Evolutionary conservation across 257 asterid genomes (phyloP).

Genomic region (Solanum gandarillasii): DNA sequence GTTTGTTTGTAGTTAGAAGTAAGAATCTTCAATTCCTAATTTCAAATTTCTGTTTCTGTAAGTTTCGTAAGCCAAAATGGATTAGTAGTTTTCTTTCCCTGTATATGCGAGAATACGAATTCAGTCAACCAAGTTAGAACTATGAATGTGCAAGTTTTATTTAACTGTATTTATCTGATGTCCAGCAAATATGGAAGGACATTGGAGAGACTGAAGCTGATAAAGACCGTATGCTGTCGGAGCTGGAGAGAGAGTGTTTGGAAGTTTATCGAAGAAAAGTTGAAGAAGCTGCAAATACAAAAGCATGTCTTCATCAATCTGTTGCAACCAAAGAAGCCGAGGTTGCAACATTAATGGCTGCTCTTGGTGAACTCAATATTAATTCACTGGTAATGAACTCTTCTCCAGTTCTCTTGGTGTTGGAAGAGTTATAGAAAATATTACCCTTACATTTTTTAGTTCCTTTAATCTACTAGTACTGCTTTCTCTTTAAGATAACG

Average conservation of each 20-base stretch:
- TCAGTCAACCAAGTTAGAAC: neutral
- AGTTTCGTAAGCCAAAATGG: neutral
- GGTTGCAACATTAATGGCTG: conserved; percentile 8
- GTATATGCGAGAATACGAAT: neutral
- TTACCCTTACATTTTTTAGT: neutral
- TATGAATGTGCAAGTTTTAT: neutral
- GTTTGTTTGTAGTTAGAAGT: neutral
- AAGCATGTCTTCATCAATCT: neutral
- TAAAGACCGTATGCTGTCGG: neutral
- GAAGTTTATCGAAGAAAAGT: neutral
- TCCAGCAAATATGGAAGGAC: neutral
- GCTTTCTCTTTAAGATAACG: neutral
- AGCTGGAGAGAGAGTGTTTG: neutral
- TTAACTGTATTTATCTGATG: neutral
- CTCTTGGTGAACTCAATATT: conserved; percentile 7
- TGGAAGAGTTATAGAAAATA: neutral
- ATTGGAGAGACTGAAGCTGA: neutral
- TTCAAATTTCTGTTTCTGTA: neutral
- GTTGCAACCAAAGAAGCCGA: neutral
- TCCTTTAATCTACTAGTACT: neutral
- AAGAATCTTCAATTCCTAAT: neutral
- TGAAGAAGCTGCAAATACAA: neutral
- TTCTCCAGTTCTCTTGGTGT: neutral
- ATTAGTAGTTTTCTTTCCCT: neutral
- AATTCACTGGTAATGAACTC: neutral